Percentiles rank a stretch among this genome's conserved stretches.
phyloP scores from a whole-genome alignment of 169 alveolate species.

The Babesia ovata region DNA sequence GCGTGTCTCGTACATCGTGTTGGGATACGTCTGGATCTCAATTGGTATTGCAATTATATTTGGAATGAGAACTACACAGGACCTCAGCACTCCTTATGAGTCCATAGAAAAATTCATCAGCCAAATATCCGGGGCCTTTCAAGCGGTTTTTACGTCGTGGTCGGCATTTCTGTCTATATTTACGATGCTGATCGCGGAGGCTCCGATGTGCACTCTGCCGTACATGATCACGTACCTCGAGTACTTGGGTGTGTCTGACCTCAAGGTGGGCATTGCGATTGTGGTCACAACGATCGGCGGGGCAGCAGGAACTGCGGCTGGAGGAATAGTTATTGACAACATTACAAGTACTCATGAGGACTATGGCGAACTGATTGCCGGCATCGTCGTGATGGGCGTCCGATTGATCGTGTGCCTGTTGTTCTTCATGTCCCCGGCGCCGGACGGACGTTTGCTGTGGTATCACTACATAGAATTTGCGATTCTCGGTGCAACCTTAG shows the following conservation, averaged over 20 bases:
- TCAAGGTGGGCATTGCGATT: slow-evolving; percentile 82
- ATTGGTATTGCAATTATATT: background rate
- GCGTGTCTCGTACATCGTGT: slow-evolving; percentile 25
- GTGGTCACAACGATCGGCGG: slow-evolving; percentile 85
- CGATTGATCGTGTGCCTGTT: slow-evolving; percentile 76
- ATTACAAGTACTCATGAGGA: slow-evolving; percentile 75
- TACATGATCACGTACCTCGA: slow-evolving; percentile 89
- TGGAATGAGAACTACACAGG: background rate
- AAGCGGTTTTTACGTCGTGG: background rate
- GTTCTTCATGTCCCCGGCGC: slow-evolving; percentile 68
- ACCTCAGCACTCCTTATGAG: background rate
- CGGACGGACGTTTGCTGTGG: slow-evolving; percentile 56
- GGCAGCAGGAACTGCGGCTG: slow-evolving; percentile 86
- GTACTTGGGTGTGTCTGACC: slow-evolving; percentile 85
- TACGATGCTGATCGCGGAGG: slow-evolving; percentile 80
- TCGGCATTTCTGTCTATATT: slow-evolving; percentile 5
- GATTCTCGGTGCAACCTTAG: slow-evolving; percentile 84
- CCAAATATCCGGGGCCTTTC: background rate
- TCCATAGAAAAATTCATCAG: background rate
- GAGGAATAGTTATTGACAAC: slow-evolving; percentile 84
- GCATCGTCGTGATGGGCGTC: slow-evolving; percentile 73
- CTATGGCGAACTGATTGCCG: slow-evolving; percentile 87
- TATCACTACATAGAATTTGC: slow-evolving; percentile 69
- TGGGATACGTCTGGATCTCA: slow-evolving; percentile 37
- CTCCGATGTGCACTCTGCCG: slow-evolving; percentile 87